Conservation (phyloP, 495 filamentous ascomycete genomes). For the Talaromyces borbonicus region DNA sequence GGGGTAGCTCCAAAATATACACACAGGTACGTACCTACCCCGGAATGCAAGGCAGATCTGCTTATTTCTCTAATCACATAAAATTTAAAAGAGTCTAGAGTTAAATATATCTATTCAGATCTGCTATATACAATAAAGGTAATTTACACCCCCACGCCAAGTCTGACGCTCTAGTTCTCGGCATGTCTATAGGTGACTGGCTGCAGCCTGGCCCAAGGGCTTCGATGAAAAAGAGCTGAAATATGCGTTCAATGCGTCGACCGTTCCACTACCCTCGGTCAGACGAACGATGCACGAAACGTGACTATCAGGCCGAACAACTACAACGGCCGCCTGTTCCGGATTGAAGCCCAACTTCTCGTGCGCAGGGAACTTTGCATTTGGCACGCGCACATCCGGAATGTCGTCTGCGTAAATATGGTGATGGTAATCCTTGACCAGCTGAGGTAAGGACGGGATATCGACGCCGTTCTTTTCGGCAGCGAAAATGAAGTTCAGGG, state of each 20-base stretch:
- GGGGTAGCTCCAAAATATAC: too few relatives aligned
- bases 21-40: too few relatives aligned
- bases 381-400: conserved; percentile 58
- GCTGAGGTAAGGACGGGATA: conserved; percentile 52
- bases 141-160: not conserved
- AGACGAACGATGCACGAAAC: conserved; percentile 65
- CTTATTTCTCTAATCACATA: not conserved
- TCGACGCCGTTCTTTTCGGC: conserved; percentile 52
- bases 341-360: conserved; percentile 75
- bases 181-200: conserved; percentile 31
- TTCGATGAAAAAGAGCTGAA: conserved; percentile 57
- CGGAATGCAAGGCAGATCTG: too few relatives aligned
- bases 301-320: conserved; percentile 81
- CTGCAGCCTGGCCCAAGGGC: conserved; percentile 28
- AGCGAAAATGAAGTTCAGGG: conserved; percentile 63
- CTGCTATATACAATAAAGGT: not conserved
- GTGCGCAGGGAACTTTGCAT: conserved; percentile 65
- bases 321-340: conserved; percentile 64
- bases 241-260: conserved; percentile 74
- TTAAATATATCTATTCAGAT: not conserved
- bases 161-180: too few relatives aligned
- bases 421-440: conserved; percentile 64
- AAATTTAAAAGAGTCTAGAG: not conserved
- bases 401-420: conserved; percentile 84
- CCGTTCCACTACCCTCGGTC: conserved; percentile 64